phyloP scores from a whole-genome alignment of 192 early-diverging fungal genomes.

The Coemansia reversa region DNA sequence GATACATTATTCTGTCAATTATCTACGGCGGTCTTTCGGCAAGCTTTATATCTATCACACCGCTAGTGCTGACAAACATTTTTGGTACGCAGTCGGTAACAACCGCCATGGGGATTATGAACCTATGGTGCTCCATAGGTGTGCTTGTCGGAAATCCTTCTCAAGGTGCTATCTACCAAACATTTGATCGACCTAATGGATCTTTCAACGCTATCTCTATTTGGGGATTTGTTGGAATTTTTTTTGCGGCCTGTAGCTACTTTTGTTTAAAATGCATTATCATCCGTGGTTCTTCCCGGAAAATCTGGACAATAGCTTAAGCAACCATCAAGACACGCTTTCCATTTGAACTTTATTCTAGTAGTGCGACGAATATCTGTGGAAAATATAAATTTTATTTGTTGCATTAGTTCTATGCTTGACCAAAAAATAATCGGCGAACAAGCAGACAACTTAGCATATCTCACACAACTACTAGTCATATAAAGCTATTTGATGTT shows the following conservation, averaged over 20 bases:
- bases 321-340: background rate
- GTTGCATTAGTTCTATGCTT: no score
- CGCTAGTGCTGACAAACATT: constrained; percentile 24
- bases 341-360: background rate
- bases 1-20: constrained; percentile 28
- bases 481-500: no score
- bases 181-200: constrained; percentile 27
- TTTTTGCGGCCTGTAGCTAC: constrained; percentile 30
- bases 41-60: constrained; percentile 40
- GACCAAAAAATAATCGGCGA: no score
- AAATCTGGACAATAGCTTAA: constrained; percentile 28
- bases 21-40: constrained; percentile 35
- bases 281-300: constrained; percentile 6
- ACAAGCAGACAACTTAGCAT: no score
- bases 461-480: no score
- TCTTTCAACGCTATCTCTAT: constrained; percentile 30
- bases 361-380: background rate
- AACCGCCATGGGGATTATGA: constrained; percentile 42
- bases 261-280: constrained; percentile 17
- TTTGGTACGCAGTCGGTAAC: constrained; percentile 39
- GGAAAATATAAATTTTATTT: background rate
- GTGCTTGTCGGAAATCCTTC: constrained; percentile 44
- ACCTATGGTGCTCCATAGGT: constrained; percentile 39
- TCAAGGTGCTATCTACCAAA: constrained; percentile 44
- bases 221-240: constrained; percentile 33